Evolutionary conservation across 225 moss, liverwort and hornwort species (phyloP), one percentile per base, ranked within the genome.

Genomic region (Polytrichum commune): DNA sequence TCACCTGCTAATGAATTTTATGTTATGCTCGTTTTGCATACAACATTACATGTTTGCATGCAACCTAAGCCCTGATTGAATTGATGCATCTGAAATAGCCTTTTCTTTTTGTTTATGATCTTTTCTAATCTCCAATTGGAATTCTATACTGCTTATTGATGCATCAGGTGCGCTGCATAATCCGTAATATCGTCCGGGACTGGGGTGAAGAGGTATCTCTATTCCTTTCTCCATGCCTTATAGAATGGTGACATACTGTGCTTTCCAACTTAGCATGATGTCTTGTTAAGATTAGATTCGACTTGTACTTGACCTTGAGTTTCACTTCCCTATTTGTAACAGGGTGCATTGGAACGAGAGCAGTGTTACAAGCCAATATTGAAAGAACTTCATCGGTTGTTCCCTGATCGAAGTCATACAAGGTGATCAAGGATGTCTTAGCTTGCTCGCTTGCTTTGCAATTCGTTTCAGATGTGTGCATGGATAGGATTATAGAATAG

Each of bases 181-280:
- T 92, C 61, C 86, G 92, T 54, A 92, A 92, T 75, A 83, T 92
- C 72, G 84, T 92, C 66, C 86, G 92, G 64, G 92, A 92, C 63
- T 92, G 92, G 92, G 81, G 90, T 75, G 84, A 88, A 81, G 92
- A 92, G 92, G 92, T 92, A 75, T 68, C 54, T 60, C n/a, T n/a
- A 35, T 54, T 71, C 20, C 8, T 61, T 30, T 33, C 70, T 71
- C 46, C 46, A 46, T 46, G 46, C 4, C 13, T 13, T 46, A 4
- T 46, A 46, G 46, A 46, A 13, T 3, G 13, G 46, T 46, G 46
- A 46, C 13, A 46, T 10, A 46, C 46, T 46, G 46, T 13, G 13
- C 46, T 46, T 9, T 46, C 46, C 4, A 8, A 13, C 1, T 46
- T 16, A 46, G 46, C 46, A 16, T 46, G 46, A 46, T 46, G 46